Percentiles rank a stretch among this genome's conserved stretches.
Evolutionary conservation across 352 stramenopile genomes (phyloP).

Genomic region (Phytopythium helicoides): DNA sequence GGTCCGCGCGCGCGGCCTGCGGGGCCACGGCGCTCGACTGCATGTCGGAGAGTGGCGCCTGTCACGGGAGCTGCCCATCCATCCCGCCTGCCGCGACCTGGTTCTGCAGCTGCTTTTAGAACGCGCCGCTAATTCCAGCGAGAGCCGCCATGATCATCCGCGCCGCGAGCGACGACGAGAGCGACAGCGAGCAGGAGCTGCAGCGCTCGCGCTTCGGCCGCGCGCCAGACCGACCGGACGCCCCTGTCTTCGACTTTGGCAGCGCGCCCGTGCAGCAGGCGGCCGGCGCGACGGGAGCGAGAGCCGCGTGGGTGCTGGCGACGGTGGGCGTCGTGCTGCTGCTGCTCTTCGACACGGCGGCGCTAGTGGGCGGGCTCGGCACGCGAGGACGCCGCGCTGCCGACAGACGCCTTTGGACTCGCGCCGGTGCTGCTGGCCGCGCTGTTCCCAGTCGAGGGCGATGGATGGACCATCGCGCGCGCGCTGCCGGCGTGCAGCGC

Average conservation of each 20-base stretch:
- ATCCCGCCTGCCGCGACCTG: too few species aligned
- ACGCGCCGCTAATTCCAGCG: too few species aligned
- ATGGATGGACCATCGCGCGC: conserved; percentile 11
- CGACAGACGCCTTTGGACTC: conserved; percentile 35
- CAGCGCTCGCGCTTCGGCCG: conserved; percentile 5
- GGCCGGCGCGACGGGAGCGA: too few species aligned
- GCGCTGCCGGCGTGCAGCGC: conserved; percentile 21
- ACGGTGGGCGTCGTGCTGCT: conserved; percentile 42
- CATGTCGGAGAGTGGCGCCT: background rate
- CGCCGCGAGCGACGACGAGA: conserved; percentile 53
- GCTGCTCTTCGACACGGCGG: conserved; percentile 59
- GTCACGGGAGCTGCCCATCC: too few species aligned
- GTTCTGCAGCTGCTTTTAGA: too few species aligned
- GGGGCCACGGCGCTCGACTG: conserved; percentile 5
- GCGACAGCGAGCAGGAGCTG: conserved; percentile 25
- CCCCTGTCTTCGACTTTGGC: too few species aligned
- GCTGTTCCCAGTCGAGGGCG: background rate
- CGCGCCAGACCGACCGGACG: too few species aligned
- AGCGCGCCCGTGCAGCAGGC: too few species aligned
- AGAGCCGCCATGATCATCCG: conserved; percentile 78
- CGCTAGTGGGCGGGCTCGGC: conserved; percentile 23
- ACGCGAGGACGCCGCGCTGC: conserved; percentile 3
- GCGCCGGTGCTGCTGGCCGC: conserved; percentile 17
- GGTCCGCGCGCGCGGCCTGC: conserved; percentile 23
- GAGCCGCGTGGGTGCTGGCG: conserved; percentile 49